Evolutionary conservation across 192 early-diverging fungal species (phyloP), one percentile per base, ranked within the genome.

Genomic region (Chytriomyces sp.): DNA sequence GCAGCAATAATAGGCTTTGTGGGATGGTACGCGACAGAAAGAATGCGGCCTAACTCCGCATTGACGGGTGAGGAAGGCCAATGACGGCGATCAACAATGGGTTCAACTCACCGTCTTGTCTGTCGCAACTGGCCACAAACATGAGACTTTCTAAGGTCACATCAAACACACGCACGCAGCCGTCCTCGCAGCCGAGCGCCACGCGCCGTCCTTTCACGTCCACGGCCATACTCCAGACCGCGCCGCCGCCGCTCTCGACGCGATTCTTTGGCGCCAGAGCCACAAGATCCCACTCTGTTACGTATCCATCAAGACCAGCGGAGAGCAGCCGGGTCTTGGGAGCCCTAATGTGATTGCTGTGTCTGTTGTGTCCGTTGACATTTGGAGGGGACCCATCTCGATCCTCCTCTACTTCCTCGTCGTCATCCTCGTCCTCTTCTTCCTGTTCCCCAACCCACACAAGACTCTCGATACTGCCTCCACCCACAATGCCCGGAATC

Each of bases 131-230:
- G 4, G 22, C 41, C 30, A 37, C 36, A 25, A 53, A 72, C 3
- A 70, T 52, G 22, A 73, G 34, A 52, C 86, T 80, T 39, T 83
- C 89, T 64, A 92, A 89, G 12, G 85, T 78, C 63, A 99, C 90
- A 75, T 93, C 85, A 66, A 96, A 94, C n/a, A 96, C 75, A 25
- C 95, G 84, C 39, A 96, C 88, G 56, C 86, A 86, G 0, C 95
- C 95, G 80, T 99, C 96, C 68, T 98, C 95, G 67, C 93, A 96
- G 19, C 94, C 96, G 28, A 95, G 86, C 22, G 93, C 96, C 33
- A 99, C 80, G 44, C 14, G 2, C 14, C 22, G 44, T 3, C 22
- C 44, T 22, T 2, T 49, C 17, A 22, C 14, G 14, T 49, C 44
- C 3, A 85, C 85, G 8, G 93, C 87, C 86, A 95, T 92, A 76